These are phyloP conservation scores for Colletotrichum phormii DNA, from an alignment of 2,329 filamentous ascomycete species.

Conservation along the genomic window DNA sequence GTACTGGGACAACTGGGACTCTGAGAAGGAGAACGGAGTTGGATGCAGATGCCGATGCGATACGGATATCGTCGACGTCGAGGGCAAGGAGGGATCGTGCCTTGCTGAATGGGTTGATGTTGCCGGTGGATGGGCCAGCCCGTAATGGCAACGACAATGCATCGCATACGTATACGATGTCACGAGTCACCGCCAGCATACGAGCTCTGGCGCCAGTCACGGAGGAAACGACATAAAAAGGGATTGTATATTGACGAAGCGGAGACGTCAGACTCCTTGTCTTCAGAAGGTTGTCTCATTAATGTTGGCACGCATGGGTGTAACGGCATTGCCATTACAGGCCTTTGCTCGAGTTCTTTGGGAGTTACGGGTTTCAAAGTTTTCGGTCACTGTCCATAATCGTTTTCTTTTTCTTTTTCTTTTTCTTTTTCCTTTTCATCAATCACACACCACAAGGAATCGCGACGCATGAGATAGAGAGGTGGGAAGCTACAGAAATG, in stretches of 20 bases:
- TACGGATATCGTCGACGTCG: constrained; percentile 96
- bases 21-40: constrained; percentile 93
- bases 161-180: constrained; percentile 29
- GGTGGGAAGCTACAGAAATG: constrained; percentile 35
- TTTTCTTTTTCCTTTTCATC: constrained; percentile 10
- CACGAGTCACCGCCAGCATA: constrained; percentile 29
- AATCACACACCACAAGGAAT: constrained; percentile 20
- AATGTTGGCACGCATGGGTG: constrained; percentile 25
- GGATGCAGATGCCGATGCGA: constrained; percentile 97
- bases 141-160: constrained; percentile 42
- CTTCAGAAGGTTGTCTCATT: constrained; percentile 26
- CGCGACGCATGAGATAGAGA: constrained; percentile 35
- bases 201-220: constrained; percentile 18
- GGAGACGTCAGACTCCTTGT: constrained; percentile 12
- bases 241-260: constrained; percentile 36
- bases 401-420: constrained; percentile 21
- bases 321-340: constrained; percentile 31
- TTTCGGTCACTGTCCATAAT: constrained; percentile 36
- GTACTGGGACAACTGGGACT: constrained; percentile 92
- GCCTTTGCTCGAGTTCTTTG: constrained; percentile 29
- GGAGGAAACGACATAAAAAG: constrained; percentile 23
- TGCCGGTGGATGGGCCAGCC: constrained; percentile 87
- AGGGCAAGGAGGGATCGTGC: constrained; percentile 97
- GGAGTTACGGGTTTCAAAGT: constrained; percentile 32
- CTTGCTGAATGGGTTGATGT: constrained; percentile 97